Evolutionary conservation across 768 basidiomycete genomes (phyloP).

Genomic region (Kondoa malvinella): DNA sequence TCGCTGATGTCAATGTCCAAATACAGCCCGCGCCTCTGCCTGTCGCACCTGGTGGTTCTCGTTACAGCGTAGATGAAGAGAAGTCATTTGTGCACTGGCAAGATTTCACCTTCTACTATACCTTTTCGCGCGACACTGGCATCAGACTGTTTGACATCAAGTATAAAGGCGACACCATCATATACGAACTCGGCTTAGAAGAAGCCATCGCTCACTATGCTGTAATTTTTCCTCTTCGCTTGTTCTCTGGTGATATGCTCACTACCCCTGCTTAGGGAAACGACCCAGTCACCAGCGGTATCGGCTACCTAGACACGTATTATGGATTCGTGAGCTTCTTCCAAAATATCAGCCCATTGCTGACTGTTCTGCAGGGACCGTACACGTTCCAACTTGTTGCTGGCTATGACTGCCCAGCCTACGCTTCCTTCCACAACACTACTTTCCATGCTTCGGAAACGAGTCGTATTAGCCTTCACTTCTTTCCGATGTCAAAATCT

Average conservation of each 20-base stretch:
- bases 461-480: too few species aligned
- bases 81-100: conserved; percentile 26
- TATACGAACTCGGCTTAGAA: conserved; percentile 27
- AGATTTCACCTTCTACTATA: conserved; percentile 25
- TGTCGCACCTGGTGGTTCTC: conserved; percentile 26
- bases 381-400: conserved; percentile 29
- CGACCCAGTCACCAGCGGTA: conserved; percentile 24
- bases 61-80: conserved; percentile 26
- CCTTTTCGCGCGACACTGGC: conserved; percentile 26
- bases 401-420: conserved; percentile 29
- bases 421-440: conserved; percentile 28
- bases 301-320: conserved; percentile 23
- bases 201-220: conserved; percentile 28
- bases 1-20: too few species aligned
- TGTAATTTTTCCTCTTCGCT: neutral
- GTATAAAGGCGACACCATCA: conserved; percentile 24
- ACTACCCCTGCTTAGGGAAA: conserved; percentile 22
- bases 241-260: neutral
- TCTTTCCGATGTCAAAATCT: too few species aligned
- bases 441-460: conserved; percentile 30
- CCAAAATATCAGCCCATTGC: conserved; percentile 12
- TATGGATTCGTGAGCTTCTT: conserved; percentile 10
- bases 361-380: conserved; percentile 23
- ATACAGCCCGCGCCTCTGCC: conserved; percentile 23
- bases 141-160: conserved; percentile 26